Conservation (phyloP, 1,284 basidiomycete species). For the Gomphus sp. region DNA sequence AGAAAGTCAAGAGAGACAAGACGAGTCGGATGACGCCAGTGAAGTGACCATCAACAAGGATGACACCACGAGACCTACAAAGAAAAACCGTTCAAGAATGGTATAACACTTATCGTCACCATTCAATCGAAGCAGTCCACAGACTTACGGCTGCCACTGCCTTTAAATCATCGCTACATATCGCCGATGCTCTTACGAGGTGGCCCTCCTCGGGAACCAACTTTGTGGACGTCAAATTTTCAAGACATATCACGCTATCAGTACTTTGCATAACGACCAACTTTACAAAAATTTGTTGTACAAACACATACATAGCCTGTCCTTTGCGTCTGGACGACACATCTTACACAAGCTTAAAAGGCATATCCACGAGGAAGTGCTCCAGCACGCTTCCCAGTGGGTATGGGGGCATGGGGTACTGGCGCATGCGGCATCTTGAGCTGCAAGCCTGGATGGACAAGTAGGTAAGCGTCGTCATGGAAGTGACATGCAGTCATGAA, state of each 20-base stretch:
- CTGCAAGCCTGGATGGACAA: slow-evolving; percentile 39
- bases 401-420: slow-evolving; percentile 59
- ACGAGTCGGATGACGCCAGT: not conserved
- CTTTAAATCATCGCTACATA: too few relatives aligned
- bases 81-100: not conserved
- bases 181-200: too few relatives aligned
- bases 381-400: slow-evolving; percentile 45
- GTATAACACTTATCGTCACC: not conserved
- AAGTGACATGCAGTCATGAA: not conserved
- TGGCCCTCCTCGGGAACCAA: too few relatives aligned
- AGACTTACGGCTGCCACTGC: too few relatives aligned
- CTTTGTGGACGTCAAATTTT: too few relatives aligned
- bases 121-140: too few relatives aligned
- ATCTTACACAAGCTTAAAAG: not conserved
- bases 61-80: not conserved
- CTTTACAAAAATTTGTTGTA: not conserved
- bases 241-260: too few relatives aligned
- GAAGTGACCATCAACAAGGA: not conserved
- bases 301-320: not conserved
- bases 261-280: too few relatives aligned
- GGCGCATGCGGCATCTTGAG: slow-evolving; percentile 54
- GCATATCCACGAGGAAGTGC: slow-evolving; percentile 17
- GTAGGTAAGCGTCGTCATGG: not conserved
- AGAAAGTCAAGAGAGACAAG: not conserved
- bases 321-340: not conserved